Evolutionary conservation across 2,329 filamentous ascomycete genomes (phyloP), one percentile per base, ranked within the genome.

Genomic region (Ophiostoma pallidulum): DNA sequence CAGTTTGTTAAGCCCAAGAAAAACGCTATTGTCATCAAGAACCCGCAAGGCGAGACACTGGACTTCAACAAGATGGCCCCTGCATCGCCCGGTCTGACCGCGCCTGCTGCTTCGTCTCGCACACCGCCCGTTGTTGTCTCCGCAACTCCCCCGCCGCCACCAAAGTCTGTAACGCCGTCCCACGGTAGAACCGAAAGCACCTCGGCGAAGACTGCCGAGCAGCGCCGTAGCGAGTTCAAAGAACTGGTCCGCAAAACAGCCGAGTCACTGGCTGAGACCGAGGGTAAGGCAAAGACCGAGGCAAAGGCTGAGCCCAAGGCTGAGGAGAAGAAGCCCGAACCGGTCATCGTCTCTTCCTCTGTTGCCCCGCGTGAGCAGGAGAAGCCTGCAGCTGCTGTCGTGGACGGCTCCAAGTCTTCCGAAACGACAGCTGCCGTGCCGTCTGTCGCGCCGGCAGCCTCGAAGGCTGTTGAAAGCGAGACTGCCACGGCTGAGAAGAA

Each of bases 21-120:
- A 72, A 88, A 78, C 41, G 81, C 80, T 42, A 84, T 96, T 55
- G 73, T 81, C 41, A 95, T 96, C 71, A 94, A 88, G 72, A 86
- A 88, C 59, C 76, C 83, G 26, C 76, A 82, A 48, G 90, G 88
- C 53, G 87, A 92, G 61, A 78, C 80, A 26, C 71, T 96, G 12
- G 80, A 88, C 57, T 76, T 73, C 69, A 86, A 70, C 62, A 77
- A 67, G 47, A 67, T 77, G 62, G 64, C 75, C 1, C 76, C 78
- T 4, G 66, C 73, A 2, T 78, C 78, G 2, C 75, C 79, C 6
- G 72, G 73, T 3, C 71, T 77, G 0, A 69, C 70, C 60, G 32
- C 63, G n/a, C 71, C 74, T 44, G 67, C 74, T 44, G 67, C 69
- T 48, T 26, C 39, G 1, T 71, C 76, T 46, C 85, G 83, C 66